Percentiles rank a stretch among this genome's conserved stretches.
Conservation (phyloP, 805 yeast species). For the Pichia paraexigua region DNA sequence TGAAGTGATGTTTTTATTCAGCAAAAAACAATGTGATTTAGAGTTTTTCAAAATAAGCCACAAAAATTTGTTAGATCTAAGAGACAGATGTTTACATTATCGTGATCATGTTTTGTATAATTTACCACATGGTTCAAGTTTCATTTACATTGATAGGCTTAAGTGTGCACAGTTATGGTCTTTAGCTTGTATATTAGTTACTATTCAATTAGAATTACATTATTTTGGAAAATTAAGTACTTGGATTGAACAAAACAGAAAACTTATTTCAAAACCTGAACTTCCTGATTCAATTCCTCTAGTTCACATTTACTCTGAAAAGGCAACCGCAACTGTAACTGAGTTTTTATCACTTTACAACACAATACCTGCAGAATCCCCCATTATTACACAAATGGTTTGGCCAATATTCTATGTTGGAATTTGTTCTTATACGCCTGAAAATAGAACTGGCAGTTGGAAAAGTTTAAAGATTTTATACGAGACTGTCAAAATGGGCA, state of each 20-base stretch:
- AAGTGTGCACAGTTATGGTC: constrained; percentile 55
- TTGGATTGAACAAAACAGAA: constrained; percentile 3
- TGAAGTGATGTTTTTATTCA: constrained; percentile 1
- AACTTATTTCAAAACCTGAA: neutral
- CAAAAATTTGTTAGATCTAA: constrained; percentile 2
- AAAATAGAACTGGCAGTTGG: constrained; percentile 27
- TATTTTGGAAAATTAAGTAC: constrained; percentile 2
- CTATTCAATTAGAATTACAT: constrained; percentile 7
- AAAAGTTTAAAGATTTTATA: constrained; percentile 36
- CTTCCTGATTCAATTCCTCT: constrained; percentile 9
- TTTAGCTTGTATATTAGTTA: constrained; percentile 23
- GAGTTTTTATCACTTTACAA: constrained; percentile 44
- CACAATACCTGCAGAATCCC: constrained; percentile 37
- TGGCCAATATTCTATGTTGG: constrained; percentile 52
- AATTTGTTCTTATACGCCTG: constrained; percentile 32
- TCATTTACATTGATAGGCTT: constrained; percentile 33
- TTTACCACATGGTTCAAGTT: constrained; percentile 17
- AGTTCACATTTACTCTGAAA: constrained; percentile 14
- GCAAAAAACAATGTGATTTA: neutral
- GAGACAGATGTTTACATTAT: constrained; percentile 27
- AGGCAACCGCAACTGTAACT: constrained; percentile 28
- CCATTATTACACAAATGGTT: constrained; percentile 52
- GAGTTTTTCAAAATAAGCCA: neutral
- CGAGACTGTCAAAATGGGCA: constrained; percentile 47
- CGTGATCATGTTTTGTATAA: constrained; percentile 37